Evolutionary conservation across 768 basidiomycete genomes (phyloP).

Genomic region (Naganishia onofrii): DNA sequence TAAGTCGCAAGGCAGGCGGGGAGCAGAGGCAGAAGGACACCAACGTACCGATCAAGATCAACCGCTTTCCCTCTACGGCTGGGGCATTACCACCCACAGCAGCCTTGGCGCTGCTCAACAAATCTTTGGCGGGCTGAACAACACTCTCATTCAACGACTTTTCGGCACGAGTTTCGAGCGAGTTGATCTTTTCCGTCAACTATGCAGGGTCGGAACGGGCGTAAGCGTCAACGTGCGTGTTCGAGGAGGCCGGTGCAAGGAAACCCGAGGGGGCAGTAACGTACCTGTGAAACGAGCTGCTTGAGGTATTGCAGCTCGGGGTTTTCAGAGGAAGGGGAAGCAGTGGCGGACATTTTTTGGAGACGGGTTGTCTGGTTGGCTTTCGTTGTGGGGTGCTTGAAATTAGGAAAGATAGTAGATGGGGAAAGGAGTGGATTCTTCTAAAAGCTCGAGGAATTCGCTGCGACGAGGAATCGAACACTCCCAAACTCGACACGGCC

Average conservation of each 20-base stretch:
- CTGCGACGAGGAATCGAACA: too few relatives aligned
- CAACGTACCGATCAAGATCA: constrained; percentile 74
- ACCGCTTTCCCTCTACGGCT: constrained; percentile 57
- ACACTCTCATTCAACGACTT: constrained; percentile 39
- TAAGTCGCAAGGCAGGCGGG: neutral
- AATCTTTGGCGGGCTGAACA: constrained; percentile 36
- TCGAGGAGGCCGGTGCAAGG: too few relatives aligned
- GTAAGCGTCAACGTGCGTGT: too few relatives aligned
- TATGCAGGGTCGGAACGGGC: too few relatives aligned
- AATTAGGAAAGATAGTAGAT: too few relatives aligned
- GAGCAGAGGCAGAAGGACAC: neutral
- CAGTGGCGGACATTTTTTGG: constrained; percentile 16
- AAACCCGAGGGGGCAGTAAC: constrained; percentile 15
- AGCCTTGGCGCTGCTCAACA: constrained; percentile 55
- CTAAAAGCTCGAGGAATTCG: too few relatives aligned
- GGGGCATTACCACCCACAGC: constrained; percentile 49
- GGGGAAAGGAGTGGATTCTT: too few relatives aligned
- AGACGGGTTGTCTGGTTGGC: neutral
- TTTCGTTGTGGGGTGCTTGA: too few relatives aligned
- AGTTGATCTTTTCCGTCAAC: constrained; percentile 81
- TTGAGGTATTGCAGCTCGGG: constrained; percentile 91
- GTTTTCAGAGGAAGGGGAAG: constrained; percentile 27
- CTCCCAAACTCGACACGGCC: too few relatives aligned
- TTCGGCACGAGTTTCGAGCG: constrained; percentile 66
- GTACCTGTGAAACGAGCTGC: constrained; percentile 71